phyloP scores from a whole-genome alignment of 2,329 filamentous ascomycete species.

The Exophiala aquamarina region DNA sequence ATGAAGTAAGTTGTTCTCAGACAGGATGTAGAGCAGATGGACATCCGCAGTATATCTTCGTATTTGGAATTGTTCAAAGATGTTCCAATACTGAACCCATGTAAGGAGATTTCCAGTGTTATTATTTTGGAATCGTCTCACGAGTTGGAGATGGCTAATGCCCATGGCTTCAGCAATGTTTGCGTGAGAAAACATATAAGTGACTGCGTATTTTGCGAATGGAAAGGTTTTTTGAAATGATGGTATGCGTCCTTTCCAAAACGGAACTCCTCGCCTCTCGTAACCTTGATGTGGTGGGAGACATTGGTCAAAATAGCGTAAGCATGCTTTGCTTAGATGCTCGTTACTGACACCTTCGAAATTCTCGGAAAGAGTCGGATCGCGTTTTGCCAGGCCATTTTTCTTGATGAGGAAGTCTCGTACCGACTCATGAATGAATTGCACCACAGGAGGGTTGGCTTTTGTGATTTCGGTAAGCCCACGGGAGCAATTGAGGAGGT shows the following conservation, averaged over 20 bases:
- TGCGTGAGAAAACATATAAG: slow-evolving; percentile 33
- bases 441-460: slow-evolving; percentile 36
- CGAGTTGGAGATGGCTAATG: too few relatives aligned
- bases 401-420: slow-evolving; percentile 43
- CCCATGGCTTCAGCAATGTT: slow-evolving; percentile 14
- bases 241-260: slow-evolving; percentile 25
- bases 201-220: slow-evolving; percentile 42
- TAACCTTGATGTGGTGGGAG: slow-evolving; percentile 21
- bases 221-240: slow-evolving; percentile 34
- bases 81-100: too few relatives aligned
- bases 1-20: too few relatives aligned
- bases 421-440: slow-evolving; percentile 47
- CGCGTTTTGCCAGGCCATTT: slow-evolving; percentile 34
- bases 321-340: slow-evolving; percentile 46
- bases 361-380: slow-evolving; percentile 35
- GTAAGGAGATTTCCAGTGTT: too few relatives aligned
- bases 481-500: slow-evolving; percentile 48
- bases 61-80: too few relatives aligned
- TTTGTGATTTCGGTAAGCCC: slow-evolving; percentile 40
- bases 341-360: slow-evolving; percentile 42
- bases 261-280: slow-evolving; percentile 1
- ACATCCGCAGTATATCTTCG: too few relatives aligned
- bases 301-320: slow-evolving; percentile 36
- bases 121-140: too few relatives aligned
- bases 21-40: too few relatives aligned